phyloP scores from a whole-genome alignment of 495 filamentous ascomycete genomes.

The Lasiosphaeria hispida region DNA sequence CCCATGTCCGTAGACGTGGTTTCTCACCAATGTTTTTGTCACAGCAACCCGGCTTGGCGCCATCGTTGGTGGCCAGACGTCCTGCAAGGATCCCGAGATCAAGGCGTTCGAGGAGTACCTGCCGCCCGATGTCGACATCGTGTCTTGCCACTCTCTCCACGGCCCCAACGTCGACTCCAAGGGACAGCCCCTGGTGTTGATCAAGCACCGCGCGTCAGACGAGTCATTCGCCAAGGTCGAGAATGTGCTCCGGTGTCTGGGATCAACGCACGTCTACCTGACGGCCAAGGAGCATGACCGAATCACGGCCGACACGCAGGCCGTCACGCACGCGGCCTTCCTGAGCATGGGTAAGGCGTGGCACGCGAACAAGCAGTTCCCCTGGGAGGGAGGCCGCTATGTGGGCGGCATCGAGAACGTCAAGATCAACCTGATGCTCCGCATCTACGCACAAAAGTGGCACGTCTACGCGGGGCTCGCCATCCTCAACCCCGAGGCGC shows the following conservation, averaged over 20 bases:
- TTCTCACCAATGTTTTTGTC: slow-evolving; percentile 17
- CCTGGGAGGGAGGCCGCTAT: slow-evolving; percentile 92
- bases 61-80: slow-evolving; percentile 96
- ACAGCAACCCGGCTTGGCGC: slow-evolving; percentile 88
- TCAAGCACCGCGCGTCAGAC: slow-evolving; percentile 84
- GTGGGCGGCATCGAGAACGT: slow-evolving; percentile 97
- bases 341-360: slow-evolving; percentile 96
- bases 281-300: slow-evolving; percentile 85
- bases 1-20: slow-evolving; percentile 5
- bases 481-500: slow-evolving; percentile 90
- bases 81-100: slow-evolving; percentile 96
- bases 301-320: slow-evolving; percentile 97
- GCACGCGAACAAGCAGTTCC: slow-evolving; percentile 88
- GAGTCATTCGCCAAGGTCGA: slow-evolving; percentile 75
- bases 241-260: slow-evolving; percentile 73
- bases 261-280: slow-evolving; percentile 79
- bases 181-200: slow-evolving; percentile 87
- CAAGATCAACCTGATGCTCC: slow-evolving; percentile 95
- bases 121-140: slow-evolving; percentile 83
- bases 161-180: slow-evolving; percentile 84
- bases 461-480: slow-evolving; percentile 97
- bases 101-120: slow-evolving; percentile 87
- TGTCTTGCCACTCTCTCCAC: slow-evolving; percentile 96
- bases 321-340: slow-evolving; percentile 96
- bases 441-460: slow-evolving; percentile 98